Base-by-base conservation (phyloP, 2,329 filamentous ascomycete species). In the Fusarium chaquense region DNA sequence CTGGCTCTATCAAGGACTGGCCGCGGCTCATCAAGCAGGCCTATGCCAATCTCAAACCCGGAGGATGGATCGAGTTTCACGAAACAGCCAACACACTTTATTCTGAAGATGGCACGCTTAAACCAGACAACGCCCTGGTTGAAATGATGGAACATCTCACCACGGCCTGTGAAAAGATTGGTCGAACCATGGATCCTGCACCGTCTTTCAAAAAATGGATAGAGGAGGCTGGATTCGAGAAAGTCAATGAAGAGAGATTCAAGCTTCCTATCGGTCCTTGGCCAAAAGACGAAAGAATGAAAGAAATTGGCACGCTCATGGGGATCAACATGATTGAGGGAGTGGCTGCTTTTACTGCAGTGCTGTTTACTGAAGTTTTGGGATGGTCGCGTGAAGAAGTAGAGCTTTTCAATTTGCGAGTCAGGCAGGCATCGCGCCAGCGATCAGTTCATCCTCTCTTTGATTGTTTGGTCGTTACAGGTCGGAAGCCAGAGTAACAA, bases 51-150 rank as follows among this genome's bases (percentile, higher is more conserved):
- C 75, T 86, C 3, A 80, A 78, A 26, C 83, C 84, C 0, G 83
- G 84, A 32, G 83, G 82, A 22, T 84, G 82, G 80, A 74, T 85
- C 22, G 83, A 85, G 65, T 78, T 83, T 30, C 80, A 83, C 10
- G 83, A 84, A 50, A 75, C 81, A 22, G 78, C 79, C 51, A 78
- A 77, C 22, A 74, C 72, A 16, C 72, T 80, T 3, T 75, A 77
- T 35, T 82, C 78, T 30, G 81, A 83, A 61, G 81, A 83, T 47
- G 78, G 73, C 33, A 76, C 79, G 3, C 78, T 84, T 62, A 64
- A 73, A 0, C 71, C 76, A 4, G 73, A 81, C 26, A 76, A 82
- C 51, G 72, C 81, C 0, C 63, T 84, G 1, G 70, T 78, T 16
- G 65, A 75, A 18, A 72, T 78, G 69, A 73, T 72, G 67, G 55